Evolutionary conservation across 2,329 filamentous ascomycete genomes (phyloP), one percentile per base, ranked within the genome.

Genomic region (Fusarium sp.): DNA sequence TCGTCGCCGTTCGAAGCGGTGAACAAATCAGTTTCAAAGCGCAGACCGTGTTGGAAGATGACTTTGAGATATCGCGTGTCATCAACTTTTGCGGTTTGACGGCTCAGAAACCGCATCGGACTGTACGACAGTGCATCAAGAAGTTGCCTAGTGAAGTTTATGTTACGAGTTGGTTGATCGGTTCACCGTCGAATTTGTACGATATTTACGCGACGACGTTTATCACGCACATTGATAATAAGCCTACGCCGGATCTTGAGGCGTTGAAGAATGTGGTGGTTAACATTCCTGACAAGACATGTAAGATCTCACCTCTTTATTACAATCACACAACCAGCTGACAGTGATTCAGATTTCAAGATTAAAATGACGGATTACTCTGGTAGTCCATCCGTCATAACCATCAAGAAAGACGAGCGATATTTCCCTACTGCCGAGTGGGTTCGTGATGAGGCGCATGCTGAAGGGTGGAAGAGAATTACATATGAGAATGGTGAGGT

Each of bases 361-460:
- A 86, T 99, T 53, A 94, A 94, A 79, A 94, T 95, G n/a, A 94
- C 98, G 80, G 98, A 95, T 0, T 99, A 98, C 76, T 95, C 99
- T 79, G 97, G 97, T 76, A 94, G 98, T 13, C 95, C 95, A 6
- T 99, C 95, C 92, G 94, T 99, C 12, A 92, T 97, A 27, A 98
- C 96, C 5, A 97, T 99, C 92, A 99, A 99, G 89, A 98, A 98
- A 87, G 98, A 98, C 75, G 94, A 99, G 78, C 95, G 99, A 79
- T 99, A 99, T 79, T 92, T 91, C 81, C 89, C 90, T 0, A 91
- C 89, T 1, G 87, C 88, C 76, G 90, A 92, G 75, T 91, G 89
- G 85, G 86, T 89, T 79, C 90, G 90, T 75, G 89, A 91, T 70
- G 76, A 81, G 8, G 80, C 80, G 3, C 87, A 88, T 66, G 78